Conservation (phyloP, 2,329 filamentous ascomycete species). For the Proliferodiscus dingleyae region DNA sequence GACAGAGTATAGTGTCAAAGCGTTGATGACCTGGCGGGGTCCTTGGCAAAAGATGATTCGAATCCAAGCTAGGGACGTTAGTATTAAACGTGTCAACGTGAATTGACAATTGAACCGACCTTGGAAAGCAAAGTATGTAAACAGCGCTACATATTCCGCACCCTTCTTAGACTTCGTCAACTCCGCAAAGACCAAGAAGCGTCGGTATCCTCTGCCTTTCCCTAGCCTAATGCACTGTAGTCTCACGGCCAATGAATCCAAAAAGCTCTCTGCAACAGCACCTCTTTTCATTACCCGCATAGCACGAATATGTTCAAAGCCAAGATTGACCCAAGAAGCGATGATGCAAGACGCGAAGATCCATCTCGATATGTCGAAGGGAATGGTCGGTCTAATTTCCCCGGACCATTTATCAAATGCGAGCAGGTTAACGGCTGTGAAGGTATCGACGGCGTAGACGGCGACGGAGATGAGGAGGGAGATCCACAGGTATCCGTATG, state of each 20-base stretch:
- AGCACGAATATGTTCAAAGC: conserved; percentile 75
- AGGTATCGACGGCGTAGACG: conserved; percentile 86
- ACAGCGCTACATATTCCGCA: conserved; percentile 67
- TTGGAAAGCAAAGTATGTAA: conserved; percentile 65
- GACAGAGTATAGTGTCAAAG: conserved; percentile 79
- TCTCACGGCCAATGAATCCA: conserved; percentile 80
- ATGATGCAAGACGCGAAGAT: conserved; percentile 93
- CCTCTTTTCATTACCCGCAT: conserved; percentile 75
- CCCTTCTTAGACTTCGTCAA: conserved; percentile 69
- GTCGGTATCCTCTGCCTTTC: conserved; percentile 72
- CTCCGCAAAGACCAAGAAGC: conserved; percentile 71
- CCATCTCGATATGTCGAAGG: conserved; percentile 80
- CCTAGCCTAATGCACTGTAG: conserved; percentile 78
- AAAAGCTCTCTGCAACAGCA: conserved; percentile 84
- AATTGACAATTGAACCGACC: conserved; percentile 38
- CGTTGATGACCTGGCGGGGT: conserved; percentile 87
- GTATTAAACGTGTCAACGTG: conserved; percentile 3
- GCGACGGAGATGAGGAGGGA: conserved; percentile 73
- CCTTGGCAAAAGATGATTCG: conserved; percentile 87
- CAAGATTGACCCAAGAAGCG: conserved; percentile 77
- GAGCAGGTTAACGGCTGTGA: conserved; percentile 87
- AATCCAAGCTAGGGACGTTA: conserved; percentile 62
- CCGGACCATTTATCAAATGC: conserved; percentile 87
- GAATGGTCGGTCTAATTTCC: conserved; percentile 72
- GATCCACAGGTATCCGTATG: conserved; percentile 81